Evolutionary conservation across 192 early-diverging fungal genomes (phyloP).

Genomic region (Mortierella hygrophila): DNA sequence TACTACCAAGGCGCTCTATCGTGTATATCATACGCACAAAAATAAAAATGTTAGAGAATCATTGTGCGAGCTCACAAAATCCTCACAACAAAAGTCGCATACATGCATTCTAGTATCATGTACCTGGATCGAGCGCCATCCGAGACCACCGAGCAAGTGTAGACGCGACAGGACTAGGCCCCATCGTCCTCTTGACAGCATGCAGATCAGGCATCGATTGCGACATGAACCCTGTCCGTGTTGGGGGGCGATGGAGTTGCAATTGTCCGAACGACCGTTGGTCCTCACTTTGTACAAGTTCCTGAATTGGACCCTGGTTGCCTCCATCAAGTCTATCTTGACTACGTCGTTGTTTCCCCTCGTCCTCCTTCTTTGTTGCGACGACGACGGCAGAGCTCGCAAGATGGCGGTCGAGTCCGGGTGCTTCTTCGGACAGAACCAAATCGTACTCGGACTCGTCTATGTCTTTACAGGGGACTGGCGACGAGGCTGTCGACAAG

Average conservation of each 20-base stretch:
- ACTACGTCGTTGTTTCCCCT: not conserved
- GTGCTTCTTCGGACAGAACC: not conserved
- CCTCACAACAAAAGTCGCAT: not conserved
- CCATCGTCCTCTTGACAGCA: not conserved
- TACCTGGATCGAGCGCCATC: constrained; percentile 23
- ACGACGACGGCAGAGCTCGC: not conserved
- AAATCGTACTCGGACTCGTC: constrained; percentile 12
- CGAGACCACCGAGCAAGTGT: constrained; percentile 5
- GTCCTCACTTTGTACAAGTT: not conserved
- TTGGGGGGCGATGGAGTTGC: not conserved
- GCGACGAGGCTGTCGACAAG: not conserved
- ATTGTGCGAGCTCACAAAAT: not conserved
- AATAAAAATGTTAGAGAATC: not conserved
- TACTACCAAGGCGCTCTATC: constrained; percentile 22
- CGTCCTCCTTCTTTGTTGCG: not conserved
- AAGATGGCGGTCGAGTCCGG: not conserved
- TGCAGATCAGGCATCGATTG: constrained; percentile 2
- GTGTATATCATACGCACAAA: not conserved
- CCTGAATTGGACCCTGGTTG: not conserved
- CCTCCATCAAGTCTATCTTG: not conserved
- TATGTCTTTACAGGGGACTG: not conserved
- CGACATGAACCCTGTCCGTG: not conserved
- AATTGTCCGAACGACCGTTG: not conserved
- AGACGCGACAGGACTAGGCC: not conserved
- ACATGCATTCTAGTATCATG: not conserved